Evolutionary conservation across 2,329 filamentous ascomycete genomes (phyloP), one percentile per base, ranked within the genome.

Genomic region (Torrubiella hemipterigena): DNA sequence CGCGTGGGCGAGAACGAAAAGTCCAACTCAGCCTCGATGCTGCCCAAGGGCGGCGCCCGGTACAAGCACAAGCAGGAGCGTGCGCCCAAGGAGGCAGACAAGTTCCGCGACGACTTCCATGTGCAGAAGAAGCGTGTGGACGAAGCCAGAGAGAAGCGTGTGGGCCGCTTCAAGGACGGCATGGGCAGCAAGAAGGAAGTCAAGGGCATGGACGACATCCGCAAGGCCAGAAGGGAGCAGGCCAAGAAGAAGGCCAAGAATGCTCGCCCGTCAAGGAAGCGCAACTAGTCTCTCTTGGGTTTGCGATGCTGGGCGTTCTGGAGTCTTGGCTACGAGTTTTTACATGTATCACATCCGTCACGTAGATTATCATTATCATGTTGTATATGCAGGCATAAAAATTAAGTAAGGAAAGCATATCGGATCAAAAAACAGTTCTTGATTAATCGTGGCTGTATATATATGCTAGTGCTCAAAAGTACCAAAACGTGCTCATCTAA

Each of bases 51-150:
- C 37, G 59, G 56, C 15, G 42, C 43, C 12, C 67, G 77, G 39
- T 94, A 81, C 65, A 83, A 81, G 63, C 91, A 98, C 62, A 89
- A 81, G 58, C 73, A 78, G 55, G 79, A 91, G 52, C 77, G 73
- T 59, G 86, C 86, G 34, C 91, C 93, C 40, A 96, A 95, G 67
- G 76, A 84, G 46, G 86, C 91, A 7, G 91, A 98, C 64, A 89
- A 82, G 60, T 89, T 73, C 56, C 72, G 91, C 38, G 86, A 89
- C 54, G 89, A 98, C 58, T 98, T 83, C 58, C 68, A 93, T 42
- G 76, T 77, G 51, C 78, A 82, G 61, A 94, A 91, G 77, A 87
- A 87, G 77, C 77, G 84, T 50, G 79, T 91, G 13, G 75, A 77
- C 12, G 86, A 86, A 50, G 87, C 89, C 27, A 81, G 81, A 58